Evolutionary conservation across 2,329 filamentous ascomycete genomes (phyloP).

Genomic region (Knufia fluminis): DNA sequence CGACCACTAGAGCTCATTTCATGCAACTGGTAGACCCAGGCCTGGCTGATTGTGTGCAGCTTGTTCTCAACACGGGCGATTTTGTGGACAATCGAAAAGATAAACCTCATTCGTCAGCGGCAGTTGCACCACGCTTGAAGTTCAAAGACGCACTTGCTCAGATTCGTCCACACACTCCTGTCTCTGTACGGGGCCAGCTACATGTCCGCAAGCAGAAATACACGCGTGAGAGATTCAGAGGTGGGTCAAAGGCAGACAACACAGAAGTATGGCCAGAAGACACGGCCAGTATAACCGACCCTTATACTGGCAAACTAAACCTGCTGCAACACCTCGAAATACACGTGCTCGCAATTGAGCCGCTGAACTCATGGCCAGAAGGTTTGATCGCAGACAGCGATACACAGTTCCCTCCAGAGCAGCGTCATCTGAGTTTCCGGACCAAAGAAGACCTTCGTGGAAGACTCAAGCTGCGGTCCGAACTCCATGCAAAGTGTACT

Average conservation of each 20-base stretch:
- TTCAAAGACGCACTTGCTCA: constrained; percentile 33
- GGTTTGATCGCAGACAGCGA: constrained; percentile 68
- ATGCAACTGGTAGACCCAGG: constrained; percentile 15
- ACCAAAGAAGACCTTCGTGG: constrained; percentile 59
- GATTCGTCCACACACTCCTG: constrained; percentile 44
- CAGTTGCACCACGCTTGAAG: background rate
- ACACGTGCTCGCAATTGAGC: constrained; percentile 51
- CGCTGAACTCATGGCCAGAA: constrained; percentile 63
- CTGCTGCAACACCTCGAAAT: constrained; percentile 45
- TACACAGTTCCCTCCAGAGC: constrained; percentile 62
- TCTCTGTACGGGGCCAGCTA: constrained; percentile 44
- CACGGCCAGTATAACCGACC: too few relatives aligned
- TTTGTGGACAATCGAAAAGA: constrained; percentile 17
- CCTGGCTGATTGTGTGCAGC: constrained; percentile 20
- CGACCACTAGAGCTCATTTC: constrained; percentile 16
- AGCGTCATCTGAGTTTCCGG: constrained; percentile 76
- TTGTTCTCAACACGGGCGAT: constrained; percentile 11
- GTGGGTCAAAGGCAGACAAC: constrained; percentile 23
- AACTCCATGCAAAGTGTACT: constrained; percentile 46
- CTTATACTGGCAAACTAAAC: constrained; percentile 19
- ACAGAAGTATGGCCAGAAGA: constrained; percentile 11
- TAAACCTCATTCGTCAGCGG: background rate
- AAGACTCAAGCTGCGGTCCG: constrained; percentile 61
- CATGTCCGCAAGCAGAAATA: constrained; percentile 30
- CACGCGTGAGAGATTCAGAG: too few relatives aligned